Evolutionary conservation across 176 grass and related monocot genomes (phyloP).

Genomic region (Coix lacrymajobi): DNA sequence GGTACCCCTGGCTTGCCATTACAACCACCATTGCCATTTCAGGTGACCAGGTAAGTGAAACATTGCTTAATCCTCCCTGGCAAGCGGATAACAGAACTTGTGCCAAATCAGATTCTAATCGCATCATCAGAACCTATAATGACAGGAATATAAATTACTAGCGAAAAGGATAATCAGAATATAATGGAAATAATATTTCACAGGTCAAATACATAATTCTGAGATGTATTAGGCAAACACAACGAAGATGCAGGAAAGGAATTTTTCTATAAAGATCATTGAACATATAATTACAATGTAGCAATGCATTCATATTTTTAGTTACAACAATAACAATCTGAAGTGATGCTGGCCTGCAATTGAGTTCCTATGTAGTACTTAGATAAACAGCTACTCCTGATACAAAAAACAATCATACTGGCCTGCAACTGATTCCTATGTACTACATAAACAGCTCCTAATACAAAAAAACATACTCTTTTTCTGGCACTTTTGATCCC

Average conservation of each 20-base stretch:
- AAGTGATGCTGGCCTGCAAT: background rate
- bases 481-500: background rate
- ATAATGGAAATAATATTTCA: background rate
- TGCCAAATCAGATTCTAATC: slow-evolving; percentile 68
- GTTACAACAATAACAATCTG: background rate
- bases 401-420: background rate
- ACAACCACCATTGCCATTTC: slow-evolving; percentile 75
- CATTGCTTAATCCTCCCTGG: slow-evolving; percentile 50
- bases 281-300: background rate
- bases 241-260: background rate
- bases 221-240: background rate
- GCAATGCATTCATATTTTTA: background rate
- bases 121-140: slow-evolving; percentile 70
- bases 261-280: background rate
- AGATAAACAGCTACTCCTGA: background rate
- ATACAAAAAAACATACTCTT: background rate
- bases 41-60: slow-evolving; percentile 60
- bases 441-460: background rate
- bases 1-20: slow-evolving; percentile 82
- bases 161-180: background rate
- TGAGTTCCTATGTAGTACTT: background rate
- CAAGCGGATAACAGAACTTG: slow-evolving; percentile 70
- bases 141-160: background rate
- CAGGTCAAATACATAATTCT: background rate
- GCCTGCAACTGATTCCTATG: background rate